Base-by-base conservation (phyloP, 768 basidiomycete genomes). In the Mycena olivaceomarginata region DNA sequence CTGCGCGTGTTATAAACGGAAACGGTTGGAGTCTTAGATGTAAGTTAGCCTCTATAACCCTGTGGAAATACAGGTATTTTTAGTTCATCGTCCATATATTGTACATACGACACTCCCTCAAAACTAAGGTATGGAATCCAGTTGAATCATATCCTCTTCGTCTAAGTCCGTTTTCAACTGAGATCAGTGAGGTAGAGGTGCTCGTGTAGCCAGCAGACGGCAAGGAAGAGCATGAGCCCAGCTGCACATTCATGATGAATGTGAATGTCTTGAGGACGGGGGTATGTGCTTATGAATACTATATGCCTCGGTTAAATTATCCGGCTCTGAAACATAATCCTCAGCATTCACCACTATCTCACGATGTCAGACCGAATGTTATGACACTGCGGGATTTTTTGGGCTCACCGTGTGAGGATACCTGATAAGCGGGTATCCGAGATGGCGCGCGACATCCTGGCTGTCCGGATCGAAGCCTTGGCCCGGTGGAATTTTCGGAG, bases 251-350 rank as follows among this genome's bases (percentile, higher is more conserved):
- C 65, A 67, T 67, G 46, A 51, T 31, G 20, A 43, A 48, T 67
- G 48, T 67, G 65, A 51, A 67, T 48, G 65, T 48, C 46, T 64
- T 64, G 63, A 64, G 63, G 40, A 64, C 41, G 63, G 41, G 20
- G 63, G 63, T 64, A 43, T 22, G 63, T 64, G 63, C 37, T 64
- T 20, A 45, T 64, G 63, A 43, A 43, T 45, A 22, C 41, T 64
- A 64, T 43, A 64, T 43, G 41, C 63, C 63, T 64, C n/a, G 18
- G 63, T 43, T 41, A 43, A 40, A 64, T 43, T 41, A 64, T 64
- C 63, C 63, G 43, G 40, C 31, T 64, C 63, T 64, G n/a, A 64
- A 64, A n/a, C 63, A 64, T 43, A 64, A 64, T 64, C 41, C 63
- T 64, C 63, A 64, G 63, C 63, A 43, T 64, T 41, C 20, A 43